These are phyloP conservation scores for Oryza officinalis DNA, from an alignment of 176 grass and related monocot species.

Conservation along the genomic window DNA sequence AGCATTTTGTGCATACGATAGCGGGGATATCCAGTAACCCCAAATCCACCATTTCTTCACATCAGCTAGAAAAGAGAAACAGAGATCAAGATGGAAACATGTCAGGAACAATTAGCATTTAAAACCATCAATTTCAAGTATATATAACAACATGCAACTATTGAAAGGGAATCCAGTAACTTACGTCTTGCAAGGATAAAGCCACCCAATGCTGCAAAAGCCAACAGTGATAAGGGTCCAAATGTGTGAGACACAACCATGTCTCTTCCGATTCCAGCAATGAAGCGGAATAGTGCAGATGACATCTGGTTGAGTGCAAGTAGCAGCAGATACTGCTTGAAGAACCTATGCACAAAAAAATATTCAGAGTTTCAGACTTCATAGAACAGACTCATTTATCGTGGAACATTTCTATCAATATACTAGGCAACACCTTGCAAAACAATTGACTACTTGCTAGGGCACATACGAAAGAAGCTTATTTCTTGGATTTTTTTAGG, in stretches of 20 bases:
- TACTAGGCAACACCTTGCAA: no score
- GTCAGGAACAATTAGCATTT: not conserved
- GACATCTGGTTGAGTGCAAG: conserved; percentile 79
- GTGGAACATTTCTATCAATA: not conserved
- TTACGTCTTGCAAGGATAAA: conserved; percentile 78
- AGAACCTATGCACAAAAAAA: conserved; percentile 59
- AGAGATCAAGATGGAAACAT: conserved; percentile 23
- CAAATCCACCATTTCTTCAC: conserved; percentile 93
- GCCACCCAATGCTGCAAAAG: conserved; percentile 65
- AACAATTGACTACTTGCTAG: not conserved
- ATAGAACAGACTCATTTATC: conserved; percentile 16
- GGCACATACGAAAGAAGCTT: not conserved
- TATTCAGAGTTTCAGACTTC: conserved; percentile 35
- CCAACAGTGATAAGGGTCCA: conserved; percentile 64
- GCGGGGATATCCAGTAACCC: conserved; percentile 86
- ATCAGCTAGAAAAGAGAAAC: conserved; percentile 52
- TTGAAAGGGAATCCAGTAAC: conserved; percentile 18
- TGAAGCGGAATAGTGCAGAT: conserved; percentile 70
- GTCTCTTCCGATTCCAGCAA: conserved; percentile 73
- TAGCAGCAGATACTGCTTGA: conserved; percentile 78
- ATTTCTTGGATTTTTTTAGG: conserved; percentile 3
- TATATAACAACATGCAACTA: conserved; percentile 1
- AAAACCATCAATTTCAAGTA: conserved; percentile 6
- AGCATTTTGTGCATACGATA: conserved; percentile 81
- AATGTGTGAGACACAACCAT: conserved; percentile 88